These are phyloP conservation scores for Scutellaria minor DNA, from an alignment of 257 asterid genomes.

Conservation along the genomic window DNA sequence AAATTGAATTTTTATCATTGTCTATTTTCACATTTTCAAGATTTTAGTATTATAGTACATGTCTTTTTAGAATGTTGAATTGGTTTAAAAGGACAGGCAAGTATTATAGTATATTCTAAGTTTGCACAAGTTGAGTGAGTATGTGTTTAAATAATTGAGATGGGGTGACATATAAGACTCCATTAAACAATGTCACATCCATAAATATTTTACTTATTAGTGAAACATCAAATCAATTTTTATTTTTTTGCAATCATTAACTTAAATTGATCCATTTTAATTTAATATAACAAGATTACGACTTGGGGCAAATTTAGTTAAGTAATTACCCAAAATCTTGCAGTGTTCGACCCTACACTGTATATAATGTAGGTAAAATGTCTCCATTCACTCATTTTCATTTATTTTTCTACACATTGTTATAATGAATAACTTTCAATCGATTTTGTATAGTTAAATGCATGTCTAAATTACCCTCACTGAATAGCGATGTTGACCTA, in stretches of 20 bases:
- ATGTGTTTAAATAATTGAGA: no score
- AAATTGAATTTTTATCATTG: neutral
- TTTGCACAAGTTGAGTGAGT: neutral
- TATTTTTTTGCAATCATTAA: neutral
- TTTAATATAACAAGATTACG: neutral
- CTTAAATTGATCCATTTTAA: neutral
- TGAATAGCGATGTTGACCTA: no score
- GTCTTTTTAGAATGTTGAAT: neutral
- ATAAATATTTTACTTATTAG: neutral
- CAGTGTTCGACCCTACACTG: no score
- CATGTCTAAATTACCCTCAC: no score
- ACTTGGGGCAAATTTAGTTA: neutral
- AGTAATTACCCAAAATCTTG: no score
- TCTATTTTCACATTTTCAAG: slow-evolving; percentile 8
- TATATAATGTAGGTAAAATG: no score
- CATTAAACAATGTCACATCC: neutral
- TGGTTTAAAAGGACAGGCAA: slow-evolving; percentile 17
- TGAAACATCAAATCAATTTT: slow-evolving; percentile 10
- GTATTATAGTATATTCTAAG: neutral
- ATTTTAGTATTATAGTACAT: neutral
- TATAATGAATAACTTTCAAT: no score
- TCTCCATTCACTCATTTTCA: no score
- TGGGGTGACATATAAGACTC: no score
- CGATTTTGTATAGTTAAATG: no score
- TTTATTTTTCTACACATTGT: no score